phyloP scores from a whole-genome alignment of 345 rosid species.

The Lumnitzera littorea region DNA sequence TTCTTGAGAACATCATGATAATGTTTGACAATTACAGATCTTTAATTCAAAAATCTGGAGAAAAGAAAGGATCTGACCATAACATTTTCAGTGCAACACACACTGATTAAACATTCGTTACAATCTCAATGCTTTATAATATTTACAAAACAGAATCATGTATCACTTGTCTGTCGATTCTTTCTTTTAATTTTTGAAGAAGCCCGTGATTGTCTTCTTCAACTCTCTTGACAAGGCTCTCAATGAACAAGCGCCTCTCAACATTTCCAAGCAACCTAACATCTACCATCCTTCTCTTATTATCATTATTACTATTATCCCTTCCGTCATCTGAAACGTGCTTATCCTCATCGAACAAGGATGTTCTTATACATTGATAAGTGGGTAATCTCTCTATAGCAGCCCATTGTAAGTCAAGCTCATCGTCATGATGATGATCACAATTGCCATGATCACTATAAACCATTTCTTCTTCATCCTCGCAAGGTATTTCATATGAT shows the following conservation, averaged over 20 bases:
- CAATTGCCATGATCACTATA: too few species aligned
- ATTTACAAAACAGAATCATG: too few species aligned
- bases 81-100: too few species aligned
- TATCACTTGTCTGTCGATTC: conserved; percentile 28
- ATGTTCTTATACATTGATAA: conserved; percentile 10
- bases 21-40: too few species aligned
- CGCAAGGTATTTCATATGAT: too few species aligned
- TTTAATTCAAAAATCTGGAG: too few species aligned
- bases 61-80: too few species aligned
- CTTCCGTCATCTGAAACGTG: not conserved
- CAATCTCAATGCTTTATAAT: too few species aligned
- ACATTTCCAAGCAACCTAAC: conserved; percentile 26
- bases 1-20: too few species aligned
- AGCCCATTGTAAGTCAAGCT: conserved; percentile 32
- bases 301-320: too few species aligned
- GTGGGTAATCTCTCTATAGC: conserved; percentile 44
- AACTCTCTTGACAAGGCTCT: conserved; percentile 25
- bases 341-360: conserved; percentile 15
- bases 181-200: conserved; percentile 25
- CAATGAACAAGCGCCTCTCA: conserved; percentile 29
- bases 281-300: conserved; percentile 18
- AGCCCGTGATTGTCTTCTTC: conserved; percentile 35
- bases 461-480: too few species aligned
- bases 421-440: conserved; percentile 12
- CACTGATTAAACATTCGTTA: too few species aligned